These are phyloP conservation scores for Podospora tetraspora DNA, from an alignment of 495 filamentous ascomycete species.

Conservation along the genomic window DNA sequence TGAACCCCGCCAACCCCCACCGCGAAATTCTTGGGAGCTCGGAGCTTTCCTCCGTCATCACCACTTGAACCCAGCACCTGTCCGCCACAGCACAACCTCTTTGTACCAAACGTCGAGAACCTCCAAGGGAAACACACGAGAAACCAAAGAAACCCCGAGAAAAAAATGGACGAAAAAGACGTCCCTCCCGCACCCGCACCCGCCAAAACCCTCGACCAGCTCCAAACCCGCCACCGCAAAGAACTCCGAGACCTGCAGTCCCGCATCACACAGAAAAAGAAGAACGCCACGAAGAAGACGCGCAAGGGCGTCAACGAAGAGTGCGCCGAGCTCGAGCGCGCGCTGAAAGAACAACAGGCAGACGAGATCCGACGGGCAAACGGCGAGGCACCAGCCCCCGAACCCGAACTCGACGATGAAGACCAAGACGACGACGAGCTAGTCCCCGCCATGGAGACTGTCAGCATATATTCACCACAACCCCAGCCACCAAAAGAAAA, in stretches of 20 bases:
- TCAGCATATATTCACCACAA: conserved; percentile 10
- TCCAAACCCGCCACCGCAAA: conserved; percentile 76
- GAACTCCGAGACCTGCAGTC: conserved; percentile 81
- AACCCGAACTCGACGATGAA: conserved; percentile 10
- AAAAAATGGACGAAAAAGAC: conserved; percentile 7
- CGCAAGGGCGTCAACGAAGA: conserved; percentile 82
- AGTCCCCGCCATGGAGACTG: neutral
- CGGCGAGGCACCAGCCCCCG: conserved; percentile 17
- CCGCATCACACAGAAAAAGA: conserved; percentile 89
- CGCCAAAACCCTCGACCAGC: conserved; percentile 57
- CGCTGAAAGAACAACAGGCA: conserved; percentile 62
- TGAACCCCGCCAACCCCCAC: conserved; percentile 6
- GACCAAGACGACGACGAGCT: neutral
- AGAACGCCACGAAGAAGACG: conserved; percentile 91
- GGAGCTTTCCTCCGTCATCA: neutral
- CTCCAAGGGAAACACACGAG: neutral
- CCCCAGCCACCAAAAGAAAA: neutral
- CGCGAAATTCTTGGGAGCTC: neutral
- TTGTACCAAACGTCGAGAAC: neutral
- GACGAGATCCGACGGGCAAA: conserved; percentile 55
- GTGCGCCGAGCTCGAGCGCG: conserved; percentile 65
- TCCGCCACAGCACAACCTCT: neutral
- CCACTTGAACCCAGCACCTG: neutral
- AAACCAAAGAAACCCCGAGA: neutral
- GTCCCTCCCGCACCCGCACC: neutral